Conservation (phyloP, 768 basidiomycete species). For the Daedalea quercina region DNA sequence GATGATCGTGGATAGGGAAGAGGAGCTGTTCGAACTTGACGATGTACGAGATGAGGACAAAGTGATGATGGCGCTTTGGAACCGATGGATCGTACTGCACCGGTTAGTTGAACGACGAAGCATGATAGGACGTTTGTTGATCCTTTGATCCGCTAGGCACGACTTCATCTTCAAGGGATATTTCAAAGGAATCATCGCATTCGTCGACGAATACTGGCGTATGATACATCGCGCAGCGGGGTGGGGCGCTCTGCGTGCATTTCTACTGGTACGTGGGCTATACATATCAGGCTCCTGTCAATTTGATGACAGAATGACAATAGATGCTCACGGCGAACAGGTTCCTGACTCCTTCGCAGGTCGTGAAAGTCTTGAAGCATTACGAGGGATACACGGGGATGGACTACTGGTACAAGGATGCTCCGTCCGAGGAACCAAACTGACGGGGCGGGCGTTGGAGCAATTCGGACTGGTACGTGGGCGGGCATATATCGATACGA, state of each 20-base stretch:
- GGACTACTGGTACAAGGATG: constrained; percentile 31
- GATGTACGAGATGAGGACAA: constrained; percentile 72
- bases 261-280: constrained; percentile 42
- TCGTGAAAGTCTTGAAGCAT: constrained; percentile 41
- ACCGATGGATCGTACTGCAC: constrained; percentile 63
- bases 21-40: constrained; percentile 68
- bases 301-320: background rate
- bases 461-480: too few relatives aligned
- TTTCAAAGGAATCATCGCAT: constrained; percentile 42
- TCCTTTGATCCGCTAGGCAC: constrained; percentile 28
- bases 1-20: constrained; percentile 66
- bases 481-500: too few relatives aligned
- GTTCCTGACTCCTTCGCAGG: constrained; percentile 44
- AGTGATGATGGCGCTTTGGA: constrained; percentile 75
- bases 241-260: constrained; percentile 54
- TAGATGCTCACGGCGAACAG: constrained; percentile 50
- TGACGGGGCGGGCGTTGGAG: too few relatives aligned
- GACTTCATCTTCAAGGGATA: constrained; percentile 48
- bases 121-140: background rate
- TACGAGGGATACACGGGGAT: constrained; percentile 52
- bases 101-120: constrained; percentile 27
- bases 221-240: constrained; percentile 69
- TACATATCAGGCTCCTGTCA: background rate
- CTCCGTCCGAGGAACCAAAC: background rate
- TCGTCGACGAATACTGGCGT: constrained; percentile 55